Evolutionary conservation across 2,329 filamentous ascomycete genomes (phyloP).

Genomic region (Neurospora crassa): DNA sequence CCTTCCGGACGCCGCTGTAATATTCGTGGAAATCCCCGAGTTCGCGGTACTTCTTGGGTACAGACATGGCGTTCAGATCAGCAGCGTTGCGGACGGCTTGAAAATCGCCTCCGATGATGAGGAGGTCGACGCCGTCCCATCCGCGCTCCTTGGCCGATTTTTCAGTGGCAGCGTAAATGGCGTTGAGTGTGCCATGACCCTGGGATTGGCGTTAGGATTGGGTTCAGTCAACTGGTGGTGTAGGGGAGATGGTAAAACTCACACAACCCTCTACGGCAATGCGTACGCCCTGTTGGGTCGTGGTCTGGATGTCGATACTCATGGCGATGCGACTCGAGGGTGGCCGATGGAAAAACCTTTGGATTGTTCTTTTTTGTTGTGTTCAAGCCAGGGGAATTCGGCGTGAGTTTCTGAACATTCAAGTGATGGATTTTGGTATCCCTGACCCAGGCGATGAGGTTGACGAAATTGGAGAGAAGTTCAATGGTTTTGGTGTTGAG

Average conservation of each 20-base stretch:
- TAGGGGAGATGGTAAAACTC: constrained; percentile 26
- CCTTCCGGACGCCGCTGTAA: constrained; percentile 67
- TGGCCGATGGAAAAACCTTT: not conserved
- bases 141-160: constrained; percentile 58
- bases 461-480: not conserved
- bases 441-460: not conserved
- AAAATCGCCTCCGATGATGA: constrained; percentile 96
- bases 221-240: not conserved
- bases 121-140: constrained; percentile 75
- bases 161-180: constrained; percentile 75
- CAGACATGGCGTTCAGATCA: constrained; percentile 82
- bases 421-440: not conserved
- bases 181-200: constrained; percentile 87
- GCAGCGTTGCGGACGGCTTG: constrained; percentile 83
- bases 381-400: no score
- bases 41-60: constrained; percentile 76
- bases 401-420: not conserved
- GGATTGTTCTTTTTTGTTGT: not conserved
- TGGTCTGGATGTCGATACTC: not conserved
- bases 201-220: constrained; percentile 28
- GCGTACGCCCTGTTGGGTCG: constrained; percentile 43
- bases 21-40: constrained; percentile 93
- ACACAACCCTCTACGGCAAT: constrained; percentile 84
- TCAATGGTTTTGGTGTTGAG: not conserved
- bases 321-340: not conserved